Percentiles rank a stretch among this genome's conserved stretches.
phyloP scores from a whole-genome alignment of 1,284 basidiomycete genomes.

The Apiotrichum porosum region DNA sequence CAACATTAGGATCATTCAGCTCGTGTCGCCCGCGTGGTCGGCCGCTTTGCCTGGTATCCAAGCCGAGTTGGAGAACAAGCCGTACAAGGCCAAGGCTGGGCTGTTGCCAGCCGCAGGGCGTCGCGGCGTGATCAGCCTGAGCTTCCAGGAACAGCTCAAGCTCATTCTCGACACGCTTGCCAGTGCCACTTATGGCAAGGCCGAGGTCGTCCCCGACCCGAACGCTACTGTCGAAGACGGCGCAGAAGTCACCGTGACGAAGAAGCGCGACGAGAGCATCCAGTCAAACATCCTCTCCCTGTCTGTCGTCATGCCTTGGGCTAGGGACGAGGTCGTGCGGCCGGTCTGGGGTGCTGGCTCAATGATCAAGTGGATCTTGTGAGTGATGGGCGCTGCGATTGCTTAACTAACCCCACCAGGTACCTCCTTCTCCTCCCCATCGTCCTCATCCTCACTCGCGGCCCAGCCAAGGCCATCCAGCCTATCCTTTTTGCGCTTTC shows the following conservation, averaged over 20 bases:
- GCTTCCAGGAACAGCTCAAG: constrained; percentile 39
- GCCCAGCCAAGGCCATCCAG: constrained; percentile 33
- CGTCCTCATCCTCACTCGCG: constrained; percentile 41
- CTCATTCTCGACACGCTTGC: constrained; percentile 44
- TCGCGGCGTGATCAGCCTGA: constrained; percentile 31
- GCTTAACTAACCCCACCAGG: constrained; percentile 18
- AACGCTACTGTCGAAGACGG: constrained; percentile 13
- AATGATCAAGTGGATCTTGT: constrained; percentile 27
- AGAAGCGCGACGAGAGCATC: constrained; percentile 31
- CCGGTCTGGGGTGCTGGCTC: constrained; percentile 25
- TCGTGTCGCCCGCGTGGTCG: constrained; percentile 78
- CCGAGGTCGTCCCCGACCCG: constrained; percentile 21
- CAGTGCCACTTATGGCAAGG: constrained; percentile 18
- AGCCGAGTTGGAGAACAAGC: constrained; percentile 1
- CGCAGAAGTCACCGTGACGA: neutral
- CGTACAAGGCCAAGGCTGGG: neutral
- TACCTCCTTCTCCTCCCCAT: constrained; percentile 40
- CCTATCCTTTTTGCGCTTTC: constrained; percentile 42
- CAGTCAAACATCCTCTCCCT: constrained; percentile 44
- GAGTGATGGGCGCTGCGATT: constrained; percentile 14
- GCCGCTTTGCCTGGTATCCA: constrained; percentile 58
- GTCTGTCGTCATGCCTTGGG: constrained; percentile 44
- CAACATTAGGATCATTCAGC: constrained; percentile 72
- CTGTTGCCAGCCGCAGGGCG: constrained; percentile 17
- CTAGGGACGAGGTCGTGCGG: constrained; percentile 39